Conservation (phyloP, 2,329 filamentous ascomycete species). For the Talaromyces sp. region DNA sequence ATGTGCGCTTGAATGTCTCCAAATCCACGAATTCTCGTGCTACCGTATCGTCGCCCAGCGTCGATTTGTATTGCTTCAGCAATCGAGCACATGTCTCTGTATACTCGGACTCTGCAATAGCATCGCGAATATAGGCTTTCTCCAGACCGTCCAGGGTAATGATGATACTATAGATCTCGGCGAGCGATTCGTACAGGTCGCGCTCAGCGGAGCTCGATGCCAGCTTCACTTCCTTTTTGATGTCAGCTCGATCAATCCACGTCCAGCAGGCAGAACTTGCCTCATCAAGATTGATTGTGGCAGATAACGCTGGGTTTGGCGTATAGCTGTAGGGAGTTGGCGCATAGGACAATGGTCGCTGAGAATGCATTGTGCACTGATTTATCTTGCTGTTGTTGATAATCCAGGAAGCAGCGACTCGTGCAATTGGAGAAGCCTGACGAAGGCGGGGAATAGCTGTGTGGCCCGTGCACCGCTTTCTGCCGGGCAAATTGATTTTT, state of each 20-base stretch:
- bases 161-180: slow-evolving; percentile 96
- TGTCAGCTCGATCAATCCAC: slow-evolving; percentile 21
- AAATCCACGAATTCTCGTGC: slow-evolving; percentile 80
- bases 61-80: slow-evolving; percentile 94
- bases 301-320: slow-evolving; percentile 74
- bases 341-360: slow-evolving; percentile 69
- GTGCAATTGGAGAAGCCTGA: not conserved
- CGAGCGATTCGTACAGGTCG: slow-evolving; percentile 90
- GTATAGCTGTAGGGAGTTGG: slow-evolving; percentile 89
- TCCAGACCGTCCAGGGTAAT: slow-evolving; percentile 92
- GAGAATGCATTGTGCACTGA: slow-evolving; percentile 40
- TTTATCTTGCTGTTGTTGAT: not conserved
- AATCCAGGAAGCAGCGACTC: not conserved
- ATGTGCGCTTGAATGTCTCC: slow-evolving; percentile 85
- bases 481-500: slow-evolving; percentile 19
- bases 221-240: slow-evolving; percentile 79
- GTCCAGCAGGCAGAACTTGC: slow-evolving; percentile 45
- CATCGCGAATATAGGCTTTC: slow-evolving; percentile 94
- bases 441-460: slow-evolving; percentile 18
- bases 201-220: slow-evolving; percentile 81
- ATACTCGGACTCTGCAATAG: slow-evolving; percentile 85
- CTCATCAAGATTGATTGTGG: slow-evolving; percentile 91
- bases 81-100: slow-evolving; percentile 93
- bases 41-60: slow-evolving; percentile 86
- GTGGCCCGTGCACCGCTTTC: slow-evolving; percentile 21